A percentile compares a stretch with the other conserved stretches of the same genome.
Conservation (phyloP, 352 stramenopile genomes). For the Globisporangium emineosum region DNA sequence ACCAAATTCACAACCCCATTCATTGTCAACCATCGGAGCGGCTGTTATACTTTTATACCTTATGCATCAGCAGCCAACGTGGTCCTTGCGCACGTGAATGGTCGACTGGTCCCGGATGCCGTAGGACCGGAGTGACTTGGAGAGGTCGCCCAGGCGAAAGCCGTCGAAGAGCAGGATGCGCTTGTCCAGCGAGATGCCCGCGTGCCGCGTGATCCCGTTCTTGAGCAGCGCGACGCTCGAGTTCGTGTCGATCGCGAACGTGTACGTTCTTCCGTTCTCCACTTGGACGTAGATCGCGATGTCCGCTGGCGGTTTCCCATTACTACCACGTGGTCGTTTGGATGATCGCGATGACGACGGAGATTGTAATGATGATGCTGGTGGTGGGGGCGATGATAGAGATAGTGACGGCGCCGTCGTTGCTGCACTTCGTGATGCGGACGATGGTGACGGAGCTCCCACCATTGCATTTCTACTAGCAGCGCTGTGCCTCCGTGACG, state of each 20-base stretch:
- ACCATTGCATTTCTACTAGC: neutral
- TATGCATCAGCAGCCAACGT: neutral
- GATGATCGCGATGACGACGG: neutral
- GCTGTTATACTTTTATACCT: neutral
- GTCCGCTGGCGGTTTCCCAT: neutral
- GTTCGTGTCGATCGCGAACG: neutral
- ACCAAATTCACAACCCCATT: neutral
- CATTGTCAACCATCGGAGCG: neutral
- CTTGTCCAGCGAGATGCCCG: neutral
- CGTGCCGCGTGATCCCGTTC: neutral
- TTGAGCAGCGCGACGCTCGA: neutral
- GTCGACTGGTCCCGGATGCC: neutral
- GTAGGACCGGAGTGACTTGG: neutral
- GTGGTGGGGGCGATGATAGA: neutral
- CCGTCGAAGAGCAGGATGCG: neutral
- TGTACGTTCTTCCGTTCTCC: neutral
- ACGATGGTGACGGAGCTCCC: neutral
- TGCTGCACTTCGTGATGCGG: neutral
- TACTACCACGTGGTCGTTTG: neutral
- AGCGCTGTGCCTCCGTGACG: neutral
- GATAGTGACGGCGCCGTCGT: neutral
- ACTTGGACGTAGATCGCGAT: neutral
- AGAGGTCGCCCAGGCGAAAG: neutral
- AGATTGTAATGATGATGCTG: neutral
- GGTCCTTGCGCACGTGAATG: neutral